phyloP scores from a whole-genome alignment of 345 rosid genomes.

The Ceriops zippeliana region DNA sequence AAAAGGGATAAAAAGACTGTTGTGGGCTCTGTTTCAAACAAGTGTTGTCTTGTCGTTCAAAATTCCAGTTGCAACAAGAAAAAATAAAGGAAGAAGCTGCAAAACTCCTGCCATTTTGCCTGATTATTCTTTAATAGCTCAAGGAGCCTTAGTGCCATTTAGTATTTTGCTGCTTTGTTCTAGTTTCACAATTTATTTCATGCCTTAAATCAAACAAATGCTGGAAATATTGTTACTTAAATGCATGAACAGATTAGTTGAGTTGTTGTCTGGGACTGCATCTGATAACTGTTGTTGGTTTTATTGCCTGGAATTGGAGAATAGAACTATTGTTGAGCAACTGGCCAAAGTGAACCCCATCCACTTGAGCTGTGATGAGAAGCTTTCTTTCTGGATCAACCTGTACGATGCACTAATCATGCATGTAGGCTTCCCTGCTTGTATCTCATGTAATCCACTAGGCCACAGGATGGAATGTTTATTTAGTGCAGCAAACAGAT shows the following conservation, averaged over 20 bases:
- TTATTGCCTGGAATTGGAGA: slow-evolving; percentile 4
- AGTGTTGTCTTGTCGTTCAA: too few species aligned
- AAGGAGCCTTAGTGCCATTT: too few species aligned
- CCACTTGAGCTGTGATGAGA: slow-evolving; percentile 34
- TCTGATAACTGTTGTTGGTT: slow-evolving; percentile 11
- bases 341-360: slow-evolving; percentile 31
- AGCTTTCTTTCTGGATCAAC: slow-evolving; percentile 94
- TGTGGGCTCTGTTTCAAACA: too few species aligned
- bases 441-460: background rate
- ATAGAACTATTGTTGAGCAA: slow-evolving; percentile 25
- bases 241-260: background rate
- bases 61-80: too few species aligned
- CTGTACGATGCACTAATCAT: slow-evolving; percentile 85
- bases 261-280: slow-evolving; percentile 3
- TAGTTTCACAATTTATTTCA: too few species aligned
- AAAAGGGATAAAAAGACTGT: too few species aligned
- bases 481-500: background rate
- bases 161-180: too few species aligned
- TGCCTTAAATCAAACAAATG: background rate
- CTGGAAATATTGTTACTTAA: background rate
- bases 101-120: too few species aligned
- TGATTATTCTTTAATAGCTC: too few species aligned
- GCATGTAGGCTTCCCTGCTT: slow-evolving; percentile 56
- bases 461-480: background rate
- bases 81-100: too few species aligned